Evolutionary conservation across 306 rosid species (phyloP).

Genomic region (Carpinus fangiana): DNA sequence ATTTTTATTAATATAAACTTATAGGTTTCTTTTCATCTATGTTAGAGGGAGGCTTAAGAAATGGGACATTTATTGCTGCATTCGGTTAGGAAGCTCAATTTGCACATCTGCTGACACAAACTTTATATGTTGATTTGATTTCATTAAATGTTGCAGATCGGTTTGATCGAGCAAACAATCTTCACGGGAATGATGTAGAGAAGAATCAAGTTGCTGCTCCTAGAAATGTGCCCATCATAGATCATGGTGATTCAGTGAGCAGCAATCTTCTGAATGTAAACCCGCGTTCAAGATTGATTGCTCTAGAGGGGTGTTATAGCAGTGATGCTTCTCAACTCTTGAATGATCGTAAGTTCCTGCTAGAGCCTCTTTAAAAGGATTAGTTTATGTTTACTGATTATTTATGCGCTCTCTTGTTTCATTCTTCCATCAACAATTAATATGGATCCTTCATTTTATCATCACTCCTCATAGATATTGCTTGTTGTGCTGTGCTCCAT

Average conservation of each 20-base stretch:
- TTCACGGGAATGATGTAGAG: constrained; percentile 54
- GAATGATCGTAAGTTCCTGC: constrained; percentile 53
- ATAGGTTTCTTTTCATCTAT: neutral
- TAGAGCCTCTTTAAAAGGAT: neutral
- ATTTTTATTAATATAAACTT: neutral
- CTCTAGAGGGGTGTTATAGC: constrained; percentile 60
- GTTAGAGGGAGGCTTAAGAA: neutral
- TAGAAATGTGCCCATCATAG: constrained; percentile 43
- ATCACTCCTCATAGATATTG: too few species aligned
- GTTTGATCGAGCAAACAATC: constrained; percentile 55
- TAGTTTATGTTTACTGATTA: constrained; percentile 20
- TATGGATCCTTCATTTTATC: too few species aligned
- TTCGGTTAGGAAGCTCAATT: constrained; percentile 5
- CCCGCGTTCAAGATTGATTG: constrained; percentile 40
- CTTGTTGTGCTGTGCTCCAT: too few species aligned
- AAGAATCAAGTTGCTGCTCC: constrained; percentile 53
- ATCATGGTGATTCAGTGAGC: constrained; percentile 55
- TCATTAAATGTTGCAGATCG: constrained; percentile 47
- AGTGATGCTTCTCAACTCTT: constrained; percentile 64
- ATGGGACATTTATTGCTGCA: constrained; percentile 14
- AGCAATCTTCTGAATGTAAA: constrained; percentile 49
- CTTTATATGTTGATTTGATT: constrained; percentile 17
- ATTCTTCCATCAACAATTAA: neutral
- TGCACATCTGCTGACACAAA: constrained; percentile 17
- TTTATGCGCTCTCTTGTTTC: constrained; percentile 10